Conservation (phyloP, 2,329 filamentous ascomycete species). For the Pezicula radicicola region DNA sequence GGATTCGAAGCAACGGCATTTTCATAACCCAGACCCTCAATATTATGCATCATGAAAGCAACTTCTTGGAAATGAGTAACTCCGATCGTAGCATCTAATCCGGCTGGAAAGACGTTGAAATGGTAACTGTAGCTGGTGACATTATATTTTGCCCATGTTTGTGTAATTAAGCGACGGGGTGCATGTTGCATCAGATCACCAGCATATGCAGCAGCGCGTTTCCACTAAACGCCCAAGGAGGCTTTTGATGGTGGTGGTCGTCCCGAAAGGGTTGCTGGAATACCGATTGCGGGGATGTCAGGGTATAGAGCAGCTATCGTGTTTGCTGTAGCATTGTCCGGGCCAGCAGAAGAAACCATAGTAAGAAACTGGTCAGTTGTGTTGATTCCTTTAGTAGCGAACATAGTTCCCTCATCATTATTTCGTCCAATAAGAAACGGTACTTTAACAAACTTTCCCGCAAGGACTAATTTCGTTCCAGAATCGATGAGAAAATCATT, state of each 20-base stretch:
- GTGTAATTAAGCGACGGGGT: conserved; percentile 48
- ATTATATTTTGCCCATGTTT: conserved; percentile 46
- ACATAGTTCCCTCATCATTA: conserved; percentile 61
- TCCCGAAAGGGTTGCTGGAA: conserved; percentile 34
- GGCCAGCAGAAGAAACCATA: conserved; percentile 2
- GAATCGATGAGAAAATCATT: conserved; percentile 52
- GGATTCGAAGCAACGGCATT: conserved; percentile 11
- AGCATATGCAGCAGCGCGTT: conserved; percentile 49
- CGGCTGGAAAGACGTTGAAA: conserved; percentile 53
- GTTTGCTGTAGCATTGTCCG: conserved; percentile 27
- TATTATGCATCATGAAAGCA: conserved; percentile 32
- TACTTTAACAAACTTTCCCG: conserved; percentile 60
- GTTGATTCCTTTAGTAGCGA: conserved; percentile 51
- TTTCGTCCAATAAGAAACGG: conserved; percentile 63
- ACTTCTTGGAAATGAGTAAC: conserved; percentile 51
- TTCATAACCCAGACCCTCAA: conserved; percentile 22
- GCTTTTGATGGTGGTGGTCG: conserved; percentile 20
- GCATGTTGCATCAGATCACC: conserved; percentile 56
- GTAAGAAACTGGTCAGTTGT: conserved; percentile 46
- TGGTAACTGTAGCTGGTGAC: conserved; percentile 56
- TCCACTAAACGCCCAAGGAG: conserved; percentile 44
- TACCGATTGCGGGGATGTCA: conserved; percentile 43
- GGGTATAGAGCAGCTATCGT: conserved; percentile 46
- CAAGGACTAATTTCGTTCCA: conserved; percentile 48
- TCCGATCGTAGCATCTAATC: conserved; percentile 37